Conservation (phyloP, 2,329 filamentous ascomycete species). For the Fusarium liriodendri region DNA sequence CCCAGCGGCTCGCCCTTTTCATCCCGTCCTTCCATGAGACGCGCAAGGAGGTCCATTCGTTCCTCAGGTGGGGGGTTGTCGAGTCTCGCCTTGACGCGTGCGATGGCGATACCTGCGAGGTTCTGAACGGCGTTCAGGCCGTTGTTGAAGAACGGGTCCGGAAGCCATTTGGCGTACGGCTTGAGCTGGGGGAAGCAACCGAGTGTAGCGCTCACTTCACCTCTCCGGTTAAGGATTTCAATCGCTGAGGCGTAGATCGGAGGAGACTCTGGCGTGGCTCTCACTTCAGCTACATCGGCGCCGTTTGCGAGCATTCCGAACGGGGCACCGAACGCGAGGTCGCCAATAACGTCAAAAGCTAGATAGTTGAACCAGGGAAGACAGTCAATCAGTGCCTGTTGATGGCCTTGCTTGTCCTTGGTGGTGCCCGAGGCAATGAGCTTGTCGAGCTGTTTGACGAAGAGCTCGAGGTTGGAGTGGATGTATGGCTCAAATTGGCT, state of each 20-base stretch:
- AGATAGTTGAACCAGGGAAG: slow-evolving; percentile 77
- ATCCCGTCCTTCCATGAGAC: slow-evolving; percentile 88
- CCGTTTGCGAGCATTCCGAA: slow-evolving; percentile 80
- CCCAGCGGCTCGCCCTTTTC: slow-evolving; percentile 81
- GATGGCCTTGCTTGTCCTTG: slow-evolving; percentile 67
- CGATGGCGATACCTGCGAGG: slow-evolving; percentile 88
- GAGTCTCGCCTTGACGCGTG: slow-evolving; percentile 79
- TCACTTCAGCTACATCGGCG: slow-evolving; percentile 80
- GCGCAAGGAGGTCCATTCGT: slow-evolving; percentile 83
- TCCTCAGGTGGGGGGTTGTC: slow-evolving; percentile 73
- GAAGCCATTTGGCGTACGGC: slow-evolving; percentile 82
- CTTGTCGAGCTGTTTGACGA: slow-evolving; percentile 78
- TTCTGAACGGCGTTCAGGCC: slow-evolving; percentile 81
- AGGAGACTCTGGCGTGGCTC: slow-evolving; percentile 67
- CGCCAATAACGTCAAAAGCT: slow-evolving; percentile 63
- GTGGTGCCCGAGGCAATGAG: slow-evolving; percentile 61
- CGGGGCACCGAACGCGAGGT: slow-evolving; percentile 63
- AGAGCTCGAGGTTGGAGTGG: slow-evolving; percentile 78
- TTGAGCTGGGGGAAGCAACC: slow-evolving; percentile 80
- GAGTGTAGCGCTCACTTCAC: slow-evolving; percentile 85
- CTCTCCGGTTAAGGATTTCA: slow-evolving; percentile 87
- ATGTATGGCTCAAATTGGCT: slow-evolving; percentile 92
- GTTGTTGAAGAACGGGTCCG: slow-evolving; percentile 83
- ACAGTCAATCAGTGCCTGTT: slow-evolving; percentile 76
- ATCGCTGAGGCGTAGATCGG: slow-evolving; percentile 82